Base-by-base conservation (phyloP, 768 basidiomycete species). In the Rhizopogon sp. region DNA sequence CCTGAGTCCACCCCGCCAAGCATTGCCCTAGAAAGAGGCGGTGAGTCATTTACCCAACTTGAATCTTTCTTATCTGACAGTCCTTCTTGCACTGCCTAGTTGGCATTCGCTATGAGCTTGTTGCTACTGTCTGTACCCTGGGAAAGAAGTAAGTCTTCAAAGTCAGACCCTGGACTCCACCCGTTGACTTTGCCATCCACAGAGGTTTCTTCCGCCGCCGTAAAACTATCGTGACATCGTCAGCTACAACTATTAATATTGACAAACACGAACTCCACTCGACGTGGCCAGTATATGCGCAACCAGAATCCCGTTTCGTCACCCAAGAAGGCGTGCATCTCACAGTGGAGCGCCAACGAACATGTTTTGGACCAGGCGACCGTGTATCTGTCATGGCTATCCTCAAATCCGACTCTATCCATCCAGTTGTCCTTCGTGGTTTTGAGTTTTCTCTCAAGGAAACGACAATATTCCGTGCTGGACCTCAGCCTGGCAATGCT, bases 221-320 rank as follows among this genome's bases (percentile, higher is more conserved):
- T 61, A 87, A 90, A 63, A 80, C 87, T 1, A 75, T 81, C 20
- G 79, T 90, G 42, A 71, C 83, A 31, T 82, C 85, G n/a, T 80
- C 84, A 11, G 76, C 82, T 17, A 81, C 88, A 35, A 74, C 79
- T 11, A 86, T 97, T 43, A 81, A 85, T 58, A 90, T 97, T 62
- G 89, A 92, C 76, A 97, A 96, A 69, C 93, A 96, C 64, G 94
- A 96, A 60, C 74, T 95, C 6, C 93, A 96, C 64, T 88, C 93
- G 4, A 87, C 90, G 1, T 97, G 94, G 94, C 93, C 94, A 2
- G 80, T 95, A 31, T 96, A 93, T 65, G 81, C 81, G 47, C 88
- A 92, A 65, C 80, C 81, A 10, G 89, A 93, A 62, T 78, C 77
- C 35, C 86, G 90, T n/a, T 77, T 80, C 14, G 70, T 82, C 16